Evolutionary conservation across 2,329 filamentous ascomycete genomes (phyloP).

Genomic region (Metarhizium anisopliae): DNA sequence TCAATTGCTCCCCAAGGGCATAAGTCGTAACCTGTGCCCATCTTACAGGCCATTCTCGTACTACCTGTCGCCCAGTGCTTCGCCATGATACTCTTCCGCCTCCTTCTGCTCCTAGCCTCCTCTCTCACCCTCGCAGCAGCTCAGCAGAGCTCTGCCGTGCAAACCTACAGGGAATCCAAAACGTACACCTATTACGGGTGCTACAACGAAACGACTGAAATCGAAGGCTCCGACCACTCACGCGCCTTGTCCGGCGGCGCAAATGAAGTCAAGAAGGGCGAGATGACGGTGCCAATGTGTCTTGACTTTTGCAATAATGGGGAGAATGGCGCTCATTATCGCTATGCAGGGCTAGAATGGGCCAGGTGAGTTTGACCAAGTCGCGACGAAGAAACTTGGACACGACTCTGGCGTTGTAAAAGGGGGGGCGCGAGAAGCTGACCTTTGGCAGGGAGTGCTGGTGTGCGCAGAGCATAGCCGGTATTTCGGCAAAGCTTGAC

Average conservation of each 20-base stretch:
- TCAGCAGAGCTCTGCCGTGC: conserved; percentile 10
- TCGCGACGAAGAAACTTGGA: neutral
- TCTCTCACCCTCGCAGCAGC: conserved; percentile 9
- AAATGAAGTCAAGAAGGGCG: conserved; percentile 29
- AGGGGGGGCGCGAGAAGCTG: neutral
- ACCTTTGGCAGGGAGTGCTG: conserved; percentile 43
- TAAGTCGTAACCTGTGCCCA: neutral
- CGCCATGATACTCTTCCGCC: conserved; percentile 7
- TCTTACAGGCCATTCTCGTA: neutral
- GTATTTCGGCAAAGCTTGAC: conserved; percentile 34
- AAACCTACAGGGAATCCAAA: conserved; percentile 25
- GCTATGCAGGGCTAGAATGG: conserved; percentile 48
- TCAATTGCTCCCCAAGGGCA: too few species aligned
- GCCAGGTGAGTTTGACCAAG: conserved; percentile 25
- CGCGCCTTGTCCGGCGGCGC: conserved; percentile 37
- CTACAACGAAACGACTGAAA: conserved; percentile 46
- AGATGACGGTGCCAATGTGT: conserved; percentile 44
- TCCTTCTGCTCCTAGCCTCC: conserved; percentile 4
- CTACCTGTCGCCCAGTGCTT: neutral
- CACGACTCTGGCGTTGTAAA: neutral
- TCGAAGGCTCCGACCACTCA: conserved; percentile 29
- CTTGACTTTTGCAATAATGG: conserved; percentile 39
- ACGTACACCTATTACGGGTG: conserved; percentile 46
- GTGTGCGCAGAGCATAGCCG: conserved; percentile 42
- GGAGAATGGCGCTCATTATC: conserved; percentile 23